Evolutionary conservation across 345 rosid species (phyloP), one percentile per base, ranked within the genome.

Genomic region (Acer campestre): DNA sequence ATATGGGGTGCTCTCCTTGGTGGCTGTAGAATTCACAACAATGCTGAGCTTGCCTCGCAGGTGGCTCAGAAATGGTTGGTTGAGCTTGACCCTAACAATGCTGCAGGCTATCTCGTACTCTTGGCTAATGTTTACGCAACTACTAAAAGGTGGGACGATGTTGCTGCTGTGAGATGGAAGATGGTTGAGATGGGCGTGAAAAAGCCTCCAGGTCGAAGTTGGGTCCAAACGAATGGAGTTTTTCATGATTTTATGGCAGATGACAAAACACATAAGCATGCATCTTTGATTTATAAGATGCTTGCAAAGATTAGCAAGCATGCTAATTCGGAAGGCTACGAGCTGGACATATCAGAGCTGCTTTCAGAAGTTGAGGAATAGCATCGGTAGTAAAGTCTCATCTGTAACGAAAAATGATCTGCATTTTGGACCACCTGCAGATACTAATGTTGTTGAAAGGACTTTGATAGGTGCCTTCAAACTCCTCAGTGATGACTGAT

Each of bases 71-170:
- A 76, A 58, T 75, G 84, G 63, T 38, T 51, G 11, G 74, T 8
- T 10, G 81, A 87, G 77, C 86, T 85, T 31, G 78, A 79, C 53
- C 75, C 79, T 49, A 62, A 77, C 78, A 48, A 9, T 61, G 88
- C 82, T 70, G 84, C 84, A 0, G 89, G 91, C 20, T 85, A 79
- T 71, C 84, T 83, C 22, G 67, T 80, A 68, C 84, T 85, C 40
- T 63, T 89, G 75, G 84, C 86, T 75, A 81, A 88, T 74, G 80
- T 82, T 14, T 80, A 79, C 74, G 85, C 85, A 7, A 76, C 78
- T 29, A 82, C 87, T 18, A 67, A 82, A 72, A 79, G 82, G 77
- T 89, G 90, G 90, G 68, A 42, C 59, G 89, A 85, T 67, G 88
- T 76, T 75, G 86, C 86, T 22, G 61, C 73, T 31, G 58, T 80